These are phyloP conservation scores for Fusarium citri DNA, from an alignment of 2,329 filamentous ascomycete species.

Conservation along the genomic window DNA sequence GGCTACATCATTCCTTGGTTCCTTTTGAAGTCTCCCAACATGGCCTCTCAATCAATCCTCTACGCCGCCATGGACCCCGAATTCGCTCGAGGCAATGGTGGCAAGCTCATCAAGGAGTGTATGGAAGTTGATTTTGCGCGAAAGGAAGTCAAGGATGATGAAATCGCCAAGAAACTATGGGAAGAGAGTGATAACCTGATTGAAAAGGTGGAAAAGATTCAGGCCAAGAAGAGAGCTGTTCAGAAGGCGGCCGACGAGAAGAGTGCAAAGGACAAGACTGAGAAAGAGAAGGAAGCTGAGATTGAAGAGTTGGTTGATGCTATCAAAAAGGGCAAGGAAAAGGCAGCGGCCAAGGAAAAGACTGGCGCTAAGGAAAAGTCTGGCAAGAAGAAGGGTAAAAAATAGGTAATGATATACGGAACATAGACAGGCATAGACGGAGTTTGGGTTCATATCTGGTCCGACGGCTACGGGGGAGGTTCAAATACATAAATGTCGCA, in stretches of 20 bases:
- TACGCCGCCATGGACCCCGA: slow-evolving; percentile 85
- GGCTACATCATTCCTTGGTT: slow-evolving; percentile 88
- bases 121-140: slow-evolving; percentile 77
- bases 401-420: slow-evolving; percentile 34
- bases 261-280: slow-evolving; percentile 51
- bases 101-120: slow-evolving; percentile 89
- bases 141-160: slow-evolving; percentile 81
- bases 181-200: slow-evolving; percentile 87
- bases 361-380: slow-evolving; percentile 36
- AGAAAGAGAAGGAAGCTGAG: slow-evolving; percentile 50
- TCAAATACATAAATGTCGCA: background rate
- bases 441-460: slow-evolving; percentile 22
- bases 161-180: slow-evolving; percentile 87
- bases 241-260: slow-evolving; percentile 54
- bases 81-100: slow-evolving; percentile 73
- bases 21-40: slow-evolving; percentile 83
- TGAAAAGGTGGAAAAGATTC: slow-evolving; percentile 76
- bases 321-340: slow-evolving; percentile 58
- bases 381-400: slow-evolving; percentile 45
- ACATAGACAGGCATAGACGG: slow-evolving; percentile 40
- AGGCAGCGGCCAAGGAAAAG: slow-evolving; percentile 39
- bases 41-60: slow-evolving; percentile 88
- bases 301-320: slow-evolving; percentile 55
- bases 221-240: slow-evolving; percentile 66
- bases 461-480: slow-evolving; percentile 9